Evolutionary conservation across 345 rosid species (phyloP).

Genomic region (Populus ilicifolia): DNA sequence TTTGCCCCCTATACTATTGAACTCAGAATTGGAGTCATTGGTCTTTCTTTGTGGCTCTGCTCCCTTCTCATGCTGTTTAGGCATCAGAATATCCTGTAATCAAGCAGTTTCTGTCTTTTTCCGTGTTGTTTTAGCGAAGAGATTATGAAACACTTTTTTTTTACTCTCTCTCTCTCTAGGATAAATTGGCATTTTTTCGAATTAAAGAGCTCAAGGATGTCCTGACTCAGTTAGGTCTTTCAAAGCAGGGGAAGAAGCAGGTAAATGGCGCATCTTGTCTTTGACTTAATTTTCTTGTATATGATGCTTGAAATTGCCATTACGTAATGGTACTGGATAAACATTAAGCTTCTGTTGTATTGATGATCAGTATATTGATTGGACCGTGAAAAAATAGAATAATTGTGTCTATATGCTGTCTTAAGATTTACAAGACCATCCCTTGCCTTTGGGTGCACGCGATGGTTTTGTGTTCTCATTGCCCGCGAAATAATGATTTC

Average conservation of each 20-base stretch:
- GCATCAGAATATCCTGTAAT: neutral
- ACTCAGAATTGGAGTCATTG: neutral
- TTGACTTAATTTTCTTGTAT: neutral
- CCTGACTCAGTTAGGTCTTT: conserved; percentile 76
- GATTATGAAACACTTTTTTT: neutral
- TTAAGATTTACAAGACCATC: neutral
- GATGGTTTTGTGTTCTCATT: neutral
- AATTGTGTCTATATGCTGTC: neutral
- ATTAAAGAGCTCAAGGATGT: conserved; percentile 97
- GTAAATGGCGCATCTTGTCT: conserved; percentile 27
- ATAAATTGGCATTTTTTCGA: conserved; percentile 73
- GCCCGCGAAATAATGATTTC: neutral
- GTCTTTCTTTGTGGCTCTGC: neutral
- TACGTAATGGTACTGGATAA: neutral
- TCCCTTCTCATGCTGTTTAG: neutral
- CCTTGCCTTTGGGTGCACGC: neutral
- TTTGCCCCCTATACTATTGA: no score
- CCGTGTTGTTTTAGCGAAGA: neutral
- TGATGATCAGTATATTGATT: neutral
- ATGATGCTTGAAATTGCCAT: neutral
- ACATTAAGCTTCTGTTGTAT: neutral
- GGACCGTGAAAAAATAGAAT: neutral
- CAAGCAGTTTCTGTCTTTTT: neutral
- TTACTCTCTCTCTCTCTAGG: conserved; percentile 35
- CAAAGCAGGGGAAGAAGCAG: conserved; percentile 98